Base-by-base conservation (phyloP, 1,139 yeast species). In the Wickerhamiella pararugosa region DNA sequence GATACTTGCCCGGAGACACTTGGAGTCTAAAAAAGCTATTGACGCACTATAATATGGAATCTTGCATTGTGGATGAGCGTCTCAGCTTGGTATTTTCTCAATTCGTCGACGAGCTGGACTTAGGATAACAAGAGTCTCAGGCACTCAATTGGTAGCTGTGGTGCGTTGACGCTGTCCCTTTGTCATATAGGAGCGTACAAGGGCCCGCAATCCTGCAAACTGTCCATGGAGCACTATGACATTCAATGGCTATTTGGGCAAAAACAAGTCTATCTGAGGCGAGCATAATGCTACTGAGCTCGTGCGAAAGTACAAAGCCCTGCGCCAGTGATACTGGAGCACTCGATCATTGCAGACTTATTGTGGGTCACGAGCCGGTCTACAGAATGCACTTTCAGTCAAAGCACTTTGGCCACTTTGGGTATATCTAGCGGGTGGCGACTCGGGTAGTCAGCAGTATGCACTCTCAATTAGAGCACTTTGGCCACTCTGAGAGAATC, bases 121-220 rank as follows among this genome's bases (percentile, higher is more conserved):
- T 75, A 44, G 57, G 62, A 8, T 2, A 34, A 34, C 15, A 73
- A 90, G 27, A 76, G 90, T 49, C 77, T 92, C 7, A 97, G 97
- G 36, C 97, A 90, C 60, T 90, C 98, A 2, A 90, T 90, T 97
- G 98, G 98, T 40, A 98, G 98, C 0, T 84, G 73, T 59, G 98
- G 98, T 43, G 94, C 98, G 0, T 64, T 90, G 47, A 66, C 79
- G 44, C 77, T 93, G 10, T 87, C 74, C 58, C 64, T 90, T 44
- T 73, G 69, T 50, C 76, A 80, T 58, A 84, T 90, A 1, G 80
- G 77, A 3, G 67, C 67, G 54, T 90, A 80, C 67, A 75, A 73
- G 59, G 76, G 93, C 1, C 51, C 64, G 75, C 37, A 82, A 84
- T 61, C 97, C 98, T 7, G 62, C 69, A 45, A 65, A 68, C 40